Evolutionary conservation across 176 grass and related monocot genomes (phyloP).

Genomic region (Microstegium vimineum): DNA sequence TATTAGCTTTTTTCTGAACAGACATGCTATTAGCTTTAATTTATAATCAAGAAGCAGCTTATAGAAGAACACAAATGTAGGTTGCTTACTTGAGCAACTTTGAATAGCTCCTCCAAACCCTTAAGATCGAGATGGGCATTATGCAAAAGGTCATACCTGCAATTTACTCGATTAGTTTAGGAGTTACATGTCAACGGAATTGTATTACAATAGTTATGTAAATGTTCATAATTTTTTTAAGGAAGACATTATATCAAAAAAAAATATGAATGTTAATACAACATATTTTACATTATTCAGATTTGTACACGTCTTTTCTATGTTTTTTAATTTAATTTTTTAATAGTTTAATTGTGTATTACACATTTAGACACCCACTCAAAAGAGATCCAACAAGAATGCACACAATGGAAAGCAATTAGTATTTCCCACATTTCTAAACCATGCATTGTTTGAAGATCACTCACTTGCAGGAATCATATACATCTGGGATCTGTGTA

Average conservation of each 20-base stretch:
- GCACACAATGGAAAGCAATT: background rate
- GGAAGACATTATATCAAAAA: background rate
- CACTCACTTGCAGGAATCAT: conserved; percentile 99
- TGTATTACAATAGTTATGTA: background rate
- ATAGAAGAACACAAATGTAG: conserved; percentile 20
- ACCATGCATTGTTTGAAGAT: background rate
- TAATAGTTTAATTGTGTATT: conserved; percentile 10
- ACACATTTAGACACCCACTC: conserved; percentile 5
- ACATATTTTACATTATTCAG: background rate
- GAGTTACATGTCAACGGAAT: background rate
- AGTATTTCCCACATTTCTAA: background rate
- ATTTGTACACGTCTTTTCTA: background rate
- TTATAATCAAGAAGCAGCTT: conserved; percentile 13
- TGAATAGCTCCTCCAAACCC: conserved; percentile 89
- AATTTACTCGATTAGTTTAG: conserved; percentile 40
- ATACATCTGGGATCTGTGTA: conserved; percentile 97
- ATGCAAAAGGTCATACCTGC: conserved; percentile 94
- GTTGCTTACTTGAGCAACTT: conserved; percentile 81
- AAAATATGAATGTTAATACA: background rate
- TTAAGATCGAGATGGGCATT: conserved; percentile 97
- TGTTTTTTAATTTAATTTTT: conserved; percentile 4
- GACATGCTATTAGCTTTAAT: background rate
- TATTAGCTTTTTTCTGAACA: background rate
- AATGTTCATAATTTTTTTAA: background rate
- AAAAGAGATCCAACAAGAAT: conserved; percentile 4